A percentile compares a stretch with the other conserved stretches of the same genome.
Evolutionary conservation across 164 flowering plant genomes (phyloP).

Genomic region (Aristolochia californica): DNA sequence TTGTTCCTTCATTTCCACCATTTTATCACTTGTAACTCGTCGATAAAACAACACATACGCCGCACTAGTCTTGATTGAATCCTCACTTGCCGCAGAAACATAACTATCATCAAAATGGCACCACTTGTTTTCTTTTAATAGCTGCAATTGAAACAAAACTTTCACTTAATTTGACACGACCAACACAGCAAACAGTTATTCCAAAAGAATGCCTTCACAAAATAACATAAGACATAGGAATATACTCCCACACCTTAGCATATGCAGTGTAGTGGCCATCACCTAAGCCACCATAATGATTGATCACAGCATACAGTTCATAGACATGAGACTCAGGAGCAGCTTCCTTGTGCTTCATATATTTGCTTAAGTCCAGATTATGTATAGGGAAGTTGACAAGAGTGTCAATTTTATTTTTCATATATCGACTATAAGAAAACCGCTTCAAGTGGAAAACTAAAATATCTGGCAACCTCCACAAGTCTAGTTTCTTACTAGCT

Average conservation of each 20-base stretch:
- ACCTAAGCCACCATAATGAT: slow-evolving; percentile 96
- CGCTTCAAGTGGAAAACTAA: slow-evolving; percentile 89
- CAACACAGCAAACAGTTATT: background rate
- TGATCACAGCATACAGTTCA: slow-evolving; percentile 89
- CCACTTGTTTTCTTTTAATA: slow-evolving; percentile 72
- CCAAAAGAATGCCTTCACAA: background rate
- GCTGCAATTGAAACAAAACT: slow-evolving; percentile 28
- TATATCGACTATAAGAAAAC: slow-evolving; percentile 74
- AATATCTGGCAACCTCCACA: slow-evolving; percentile 93
- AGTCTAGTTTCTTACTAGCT: slow-evolving; percentile 86
- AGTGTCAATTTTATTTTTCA: slow-evolving; percentile 86
- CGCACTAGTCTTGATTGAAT: slow-evolving; percentile 69
- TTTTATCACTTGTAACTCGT: slow-evolving; percentile 35
- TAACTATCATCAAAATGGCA: slow-evolving; percentile 85
- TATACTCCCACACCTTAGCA: slow-evolving; percentile 52
- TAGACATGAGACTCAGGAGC: slow-evolving; percentile 37
- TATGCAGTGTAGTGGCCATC: slow-evolving; percentile 97
- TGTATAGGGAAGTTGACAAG: slow-evolving; percentile 77
- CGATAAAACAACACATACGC: slow-evolving; percentile 80
- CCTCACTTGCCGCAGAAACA: slow-evolving; percentile 54
- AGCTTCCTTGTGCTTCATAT: slow-evolving; percentile 44
- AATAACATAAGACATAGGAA: too few species aligned
- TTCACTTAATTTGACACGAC: background rate
- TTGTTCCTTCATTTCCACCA: slow-evolving; percentile 20
- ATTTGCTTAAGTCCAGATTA: slow-evolving; percentile 73